phyloP scores from a whole-genome alignment of 2,329 filamentous ascomycete genomes.

The Fusarium acutatum region DNA sequence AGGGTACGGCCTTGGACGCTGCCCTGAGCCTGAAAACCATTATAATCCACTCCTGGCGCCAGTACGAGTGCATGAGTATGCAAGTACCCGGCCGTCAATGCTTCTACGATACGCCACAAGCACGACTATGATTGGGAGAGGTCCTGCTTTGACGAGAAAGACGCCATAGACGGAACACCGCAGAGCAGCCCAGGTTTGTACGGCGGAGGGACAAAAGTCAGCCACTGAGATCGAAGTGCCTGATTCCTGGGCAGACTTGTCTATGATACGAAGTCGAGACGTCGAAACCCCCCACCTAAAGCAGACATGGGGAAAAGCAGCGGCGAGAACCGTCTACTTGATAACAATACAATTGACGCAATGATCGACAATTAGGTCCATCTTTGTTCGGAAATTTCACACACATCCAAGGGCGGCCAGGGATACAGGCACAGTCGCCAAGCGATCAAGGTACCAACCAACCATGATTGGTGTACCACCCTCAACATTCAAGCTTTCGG shows the following conservation, averaged over 20 bases:
- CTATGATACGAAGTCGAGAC: constrained; percentile 33
- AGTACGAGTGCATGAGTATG: constrained; percentile 53
- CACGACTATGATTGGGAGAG: constrained; percentile 53
- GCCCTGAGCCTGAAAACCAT: constrained; percentile 32
- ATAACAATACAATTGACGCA: constrained; percentile 10
- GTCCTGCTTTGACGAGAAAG: constrained; percentile 39
- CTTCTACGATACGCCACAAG: constrained; percentile 59
- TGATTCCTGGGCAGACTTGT: constrained; percentile 25
- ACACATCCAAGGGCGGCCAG: constrained; percentile 8
- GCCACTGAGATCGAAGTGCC: constrained; percentile 34
- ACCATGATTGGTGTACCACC: constrained; percentile 25
- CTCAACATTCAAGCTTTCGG: constrained; percentile 34
- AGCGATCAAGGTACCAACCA: constrained; percentile 32
- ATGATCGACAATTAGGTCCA: constrained; percentile 14
- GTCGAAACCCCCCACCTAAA: constrained; percentile 3
- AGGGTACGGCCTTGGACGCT: constrained; percentile 26
- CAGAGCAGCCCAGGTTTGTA: constrained; percentile 37
- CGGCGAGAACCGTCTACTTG: constrained; percentile 10
- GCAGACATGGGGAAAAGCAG: background rate
- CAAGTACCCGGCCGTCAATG: constrained; percentile 58
- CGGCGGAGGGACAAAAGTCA: constrained; percentile 22
- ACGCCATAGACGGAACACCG: constrained; percentile 42
- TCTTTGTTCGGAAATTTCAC: constrained; percentile 17
- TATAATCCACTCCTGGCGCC: constrained; percentile 22
- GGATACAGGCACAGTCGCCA: constrained; percentile 23